Evolutionary conservation across 2,329 filamentous ascomycete genomes (phyloP).

Genomic region (Sphaerulina vaccinii): DNA sequence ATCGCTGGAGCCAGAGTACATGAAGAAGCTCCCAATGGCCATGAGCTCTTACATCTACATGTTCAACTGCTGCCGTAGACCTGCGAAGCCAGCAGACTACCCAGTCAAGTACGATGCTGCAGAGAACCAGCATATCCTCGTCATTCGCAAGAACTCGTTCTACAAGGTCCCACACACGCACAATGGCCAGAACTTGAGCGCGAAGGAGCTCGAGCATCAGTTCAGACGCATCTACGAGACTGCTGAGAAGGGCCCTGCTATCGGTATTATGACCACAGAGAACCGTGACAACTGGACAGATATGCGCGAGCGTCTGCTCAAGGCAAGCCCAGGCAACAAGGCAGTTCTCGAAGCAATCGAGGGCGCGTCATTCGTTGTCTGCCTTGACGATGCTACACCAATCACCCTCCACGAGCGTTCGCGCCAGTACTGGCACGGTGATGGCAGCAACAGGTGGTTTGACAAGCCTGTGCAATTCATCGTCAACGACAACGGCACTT

Average conservation of each 20-base stretch:
- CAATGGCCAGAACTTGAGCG: conserved; percentile 80
- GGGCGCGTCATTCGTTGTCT: conserved; percentile 85
- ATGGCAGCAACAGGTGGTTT: conserved; percentile 93
- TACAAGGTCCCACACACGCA: conserved; percentile 87
- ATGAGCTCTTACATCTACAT: conserved; percentile 99
- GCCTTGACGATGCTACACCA: conserved; percentile 85
- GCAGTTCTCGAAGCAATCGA: conserved; percentile 78
- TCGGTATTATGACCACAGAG: conserved; percentile 84
- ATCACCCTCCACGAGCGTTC: conserved; percentile 94
- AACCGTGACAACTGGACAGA: conserved; percentile 94
- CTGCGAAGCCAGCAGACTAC: conserved; percentile 77
- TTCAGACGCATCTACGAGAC: conserved; percentile 81
- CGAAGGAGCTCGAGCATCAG: conserved; percentile 83
- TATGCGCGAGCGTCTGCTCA: conserved; percentile 69
- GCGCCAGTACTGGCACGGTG: conserved; percentile 96
- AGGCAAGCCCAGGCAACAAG: conserved; percentile 75
- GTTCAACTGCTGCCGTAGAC: conserved; percentile 91
- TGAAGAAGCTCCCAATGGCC: conserved; percentile 95
- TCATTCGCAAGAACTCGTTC: conserved; percentile 93
- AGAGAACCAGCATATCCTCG: conserved; percentile 83
- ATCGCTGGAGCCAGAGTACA: conserved; percentile 92
- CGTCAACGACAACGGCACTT: conserved; percentile 94
- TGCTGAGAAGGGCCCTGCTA: conserved; percentile 68
- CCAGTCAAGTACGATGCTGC: conserved; percentile 74
- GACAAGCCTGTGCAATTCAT: conserved; percentile 99